Evolutionary conservation across 176 grass and related monocot genomes (phyloP), one percentile per base, ranked within the genome.

Genomic region (Elaeis guineensis): DNA sequence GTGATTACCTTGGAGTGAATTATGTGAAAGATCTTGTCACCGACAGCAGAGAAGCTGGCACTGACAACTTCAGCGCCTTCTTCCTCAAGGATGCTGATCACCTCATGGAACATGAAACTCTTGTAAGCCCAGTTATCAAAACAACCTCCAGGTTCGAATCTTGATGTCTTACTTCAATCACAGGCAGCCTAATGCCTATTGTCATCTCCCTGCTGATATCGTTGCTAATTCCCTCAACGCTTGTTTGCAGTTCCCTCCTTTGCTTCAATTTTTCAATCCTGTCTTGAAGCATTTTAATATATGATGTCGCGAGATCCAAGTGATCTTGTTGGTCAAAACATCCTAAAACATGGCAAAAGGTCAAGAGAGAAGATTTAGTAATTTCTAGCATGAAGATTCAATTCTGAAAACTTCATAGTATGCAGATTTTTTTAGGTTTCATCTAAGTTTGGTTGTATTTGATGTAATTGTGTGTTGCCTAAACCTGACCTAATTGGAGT

Each of bases 41-140:
- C 72, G n/a, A 69, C 11, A 6, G 57, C 15, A 8, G 65, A 77
- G 55, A 80, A 50, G 62, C 75, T 85, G 12, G 82, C 81, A n/a
- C 53, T 75, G 55, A 67, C 9, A 19, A 85, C 68, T 19, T 83
- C 65, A 0, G 78, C 78, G 1, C 89, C 89, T 95, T 95, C 85
- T 72, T 95, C 81, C 49, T 89, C 76, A 16, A 85, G 73, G 49
- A 95, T 35, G 16, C 30, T 55, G 25, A 85, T 69, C 21, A 89
- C 78, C 52, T 82, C 61, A 17, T 82, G 85, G 14, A 95, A 51
- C 64, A 74, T 82, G 64, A 79, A 65, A 15, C 68, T 57, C 30
- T 71, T 57, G 17, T 64, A 0, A 11, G 16, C 49, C 56, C 55
- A 26, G 72, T 77, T 20, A 95, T 52, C 1, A 95, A 11, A 50